Evolutionary conservation across 176 grass and related monocot species (phyloP).

Genomic region (Rhynchospora tenuis): DNA sequence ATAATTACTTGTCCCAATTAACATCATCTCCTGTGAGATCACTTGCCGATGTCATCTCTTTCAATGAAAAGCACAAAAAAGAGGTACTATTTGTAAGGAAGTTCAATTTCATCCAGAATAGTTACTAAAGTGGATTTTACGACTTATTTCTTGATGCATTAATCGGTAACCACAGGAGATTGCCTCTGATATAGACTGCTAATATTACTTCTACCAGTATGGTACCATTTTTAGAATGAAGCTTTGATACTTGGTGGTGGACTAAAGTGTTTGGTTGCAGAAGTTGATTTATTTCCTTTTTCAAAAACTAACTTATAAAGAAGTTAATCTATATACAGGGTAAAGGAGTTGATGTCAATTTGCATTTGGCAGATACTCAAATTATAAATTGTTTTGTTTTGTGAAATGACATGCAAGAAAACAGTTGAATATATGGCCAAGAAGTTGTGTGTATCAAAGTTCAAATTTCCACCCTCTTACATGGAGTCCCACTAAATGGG

Average conservation of each 20-base stretch:
- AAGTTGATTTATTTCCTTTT: background rate
- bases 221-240: background rate
- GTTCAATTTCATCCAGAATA: background rate
- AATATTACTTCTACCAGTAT: background rate
- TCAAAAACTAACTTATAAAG: background rate
- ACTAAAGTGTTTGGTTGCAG: background rate
- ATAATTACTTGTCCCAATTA: slow-evolving; percentile 41
- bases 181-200: background rate
- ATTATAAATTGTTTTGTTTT: background rate
- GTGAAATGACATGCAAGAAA: background rate
- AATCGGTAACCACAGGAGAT: background rate
- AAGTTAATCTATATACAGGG: background rate
- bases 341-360: background rate
- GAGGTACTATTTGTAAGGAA: slow-evolving; percentile 20
- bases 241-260: background rate
- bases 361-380: background rate
- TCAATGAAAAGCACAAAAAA: slow-evolving; percentile 40
- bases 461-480: background rate
- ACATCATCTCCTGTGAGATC: slow-evolving; percentile 37
- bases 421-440: background rate
- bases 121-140: background rate
- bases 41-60: slow-evolving; percentile 50
- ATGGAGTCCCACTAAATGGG: background rate
- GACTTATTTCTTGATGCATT: background rate
- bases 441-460: no score